Base-by-base conservation (phyloP, 371 early-diverging fungal species). In the Rhizomucor pusillus region DNA sequence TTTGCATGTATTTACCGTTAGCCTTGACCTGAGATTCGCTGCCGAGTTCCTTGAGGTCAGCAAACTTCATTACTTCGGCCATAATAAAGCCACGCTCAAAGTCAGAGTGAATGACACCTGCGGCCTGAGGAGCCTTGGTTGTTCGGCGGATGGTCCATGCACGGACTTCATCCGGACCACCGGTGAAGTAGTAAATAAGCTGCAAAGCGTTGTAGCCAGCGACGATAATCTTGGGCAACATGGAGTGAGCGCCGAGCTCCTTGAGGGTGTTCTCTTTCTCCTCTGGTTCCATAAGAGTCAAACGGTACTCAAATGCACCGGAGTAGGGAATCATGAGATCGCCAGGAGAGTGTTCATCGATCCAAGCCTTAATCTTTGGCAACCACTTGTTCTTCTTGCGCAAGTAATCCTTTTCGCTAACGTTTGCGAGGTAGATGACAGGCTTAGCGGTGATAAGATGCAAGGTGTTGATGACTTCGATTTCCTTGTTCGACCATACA, bases 31-130 rank as follows among this genome's bases (percentile, higher is more conserved):
- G 90, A 14, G 82, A 70, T 66, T 98, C 99, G 14, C 72, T 66
- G 18, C 90, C 90, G 11, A 84, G 72, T 53, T 90, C 90, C 65
- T 89, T 80, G 52, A 98, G 69, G 62, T 95, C 97, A 4, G 84
- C 85, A 60, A 82, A 97, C 56, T 82, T 80, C 89, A 93, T 94
- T 18, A 97, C 89, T 82, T 99, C 99, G 29, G 97, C 99, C 87
- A 93, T 91, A 65, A 99, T 95, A 66, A 99, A 99, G 57, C 98
- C 90, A 63, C 87, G 79, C 65, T 95, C 97, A 69, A 99, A 98
- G 66, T 99, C 99, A 25, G 91, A 86, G 79, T 75, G 76, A 59
- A 82, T 81, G 23, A 94, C 94, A 57, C 95, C 92, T 14, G 99
- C 99, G 24, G 99, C 99, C 53, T 94, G 90, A 22, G 98, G 97